Conservation (phyloP, 2,329 filamentous ascomycete species). For the Fusarium veterinarium region DNA sequence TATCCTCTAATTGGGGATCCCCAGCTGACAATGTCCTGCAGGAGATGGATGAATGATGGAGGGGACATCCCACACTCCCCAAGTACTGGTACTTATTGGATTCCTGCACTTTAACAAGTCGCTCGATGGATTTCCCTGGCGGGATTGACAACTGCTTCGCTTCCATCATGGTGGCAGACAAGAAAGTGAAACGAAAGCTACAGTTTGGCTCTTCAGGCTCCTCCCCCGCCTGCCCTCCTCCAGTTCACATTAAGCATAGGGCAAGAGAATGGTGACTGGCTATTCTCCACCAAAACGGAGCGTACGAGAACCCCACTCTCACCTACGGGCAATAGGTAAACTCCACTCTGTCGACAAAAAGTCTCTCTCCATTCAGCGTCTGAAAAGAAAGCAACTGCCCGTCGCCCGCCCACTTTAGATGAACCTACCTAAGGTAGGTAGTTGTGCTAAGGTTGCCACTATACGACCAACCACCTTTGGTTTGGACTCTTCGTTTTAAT, state of each 20-base stretch:
- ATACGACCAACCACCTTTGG: slow-evolving; percentile 40
- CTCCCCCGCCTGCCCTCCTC: slow-evolving; percentile 13
- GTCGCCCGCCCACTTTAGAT: neutral
- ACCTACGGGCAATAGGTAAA: neutral
- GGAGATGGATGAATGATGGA: slow-evolving; percentile 16
- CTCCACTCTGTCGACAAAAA: slow-evolving; percentile 38
- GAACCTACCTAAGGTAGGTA: neutral
- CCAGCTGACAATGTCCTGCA: slow-evolving; percentile 39
- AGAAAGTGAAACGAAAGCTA: neutral
- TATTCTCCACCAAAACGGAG: slow-evolving; percentile 13
- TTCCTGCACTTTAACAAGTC: slow-evolving; percentile 6
- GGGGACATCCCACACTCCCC: slow-evolving; percentile 3
- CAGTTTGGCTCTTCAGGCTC: slow-evolving; percentile 12
- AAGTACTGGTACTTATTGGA: slow-evolving; percentile 25
- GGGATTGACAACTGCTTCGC: neutral
- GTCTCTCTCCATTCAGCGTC: slow-evolving; percentile 32
- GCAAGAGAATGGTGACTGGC: slow-evolving; percentile 5
- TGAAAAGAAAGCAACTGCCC: slow-evolving; percentile 3
- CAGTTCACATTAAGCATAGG: slow-evolving; percentile 2
- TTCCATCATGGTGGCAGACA: neutral
- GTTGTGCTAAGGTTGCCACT: slow-evolving; percentile 19
- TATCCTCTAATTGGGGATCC: slow-evolving; percentile 10
- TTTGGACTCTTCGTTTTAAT: slow-evolving; percentile 3
- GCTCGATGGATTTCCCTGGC: neutral
- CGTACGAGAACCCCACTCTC: slow-evolving; percentile 24